Percentiles rank a stretch among this genome's conserved stretches.
These are phyloP conservation scores for Huiozyma sinensis DNA, from an alignment of 805 yeast genomes.

Conservation along the genomic window DNA sequence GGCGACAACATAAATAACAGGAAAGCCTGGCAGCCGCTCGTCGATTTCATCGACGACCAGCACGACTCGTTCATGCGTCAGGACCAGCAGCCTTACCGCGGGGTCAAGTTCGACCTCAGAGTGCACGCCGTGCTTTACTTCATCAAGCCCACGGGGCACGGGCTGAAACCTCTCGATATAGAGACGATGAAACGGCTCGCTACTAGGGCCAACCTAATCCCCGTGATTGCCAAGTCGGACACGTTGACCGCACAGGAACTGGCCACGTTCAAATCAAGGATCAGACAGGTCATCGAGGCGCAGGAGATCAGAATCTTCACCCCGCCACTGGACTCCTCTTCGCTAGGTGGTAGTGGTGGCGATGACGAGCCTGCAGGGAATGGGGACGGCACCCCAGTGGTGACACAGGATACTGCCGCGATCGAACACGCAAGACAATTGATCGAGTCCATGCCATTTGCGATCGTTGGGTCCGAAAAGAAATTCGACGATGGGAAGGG, in stretches of 20 bases:
- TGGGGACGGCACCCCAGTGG: not conserved
- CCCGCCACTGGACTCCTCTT: constrained; percentile 54
- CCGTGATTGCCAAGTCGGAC: constrained; percentile 83
- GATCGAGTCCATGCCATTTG: constrained; percentile 80
- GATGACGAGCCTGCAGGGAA: not conserved
- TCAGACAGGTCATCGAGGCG: constrained; percentile 72
- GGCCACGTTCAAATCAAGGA: constrained; percentile 57
- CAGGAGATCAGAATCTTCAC: constrained; percentile 78
- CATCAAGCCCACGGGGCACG: constrained; percentile 84
- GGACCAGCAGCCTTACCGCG: constrained; percentile 82
- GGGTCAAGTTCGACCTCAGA: constrained; percentile 59
- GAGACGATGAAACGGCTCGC: constrained; percentile 78
- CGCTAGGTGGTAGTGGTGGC: not conserved
- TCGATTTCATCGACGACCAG: constrained; percentile 86
- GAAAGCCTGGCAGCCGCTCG: constrained; percentile 76
- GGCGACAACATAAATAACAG: constrained; percentile 84
- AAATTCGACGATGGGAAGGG: constrained; percentile 58
- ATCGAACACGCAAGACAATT: constrained; percentile 72
- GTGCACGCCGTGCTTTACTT: constrained; percentile 88
- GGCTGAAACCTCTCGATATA: constrained; percentile 77
- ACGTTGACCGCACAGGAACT: constrained; percentile 66
- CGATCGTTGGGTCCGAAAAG: constrained; percentile 68
- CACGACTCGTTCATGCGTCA: constrained; percentile 82
- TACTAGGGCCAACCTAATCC: constrained; percentile 75
- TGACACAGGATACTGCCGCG: constrained; percentile 47